Conservation (phyloP, 306 rosid species). For the Dalbergia cochinchinensis region DNA sequence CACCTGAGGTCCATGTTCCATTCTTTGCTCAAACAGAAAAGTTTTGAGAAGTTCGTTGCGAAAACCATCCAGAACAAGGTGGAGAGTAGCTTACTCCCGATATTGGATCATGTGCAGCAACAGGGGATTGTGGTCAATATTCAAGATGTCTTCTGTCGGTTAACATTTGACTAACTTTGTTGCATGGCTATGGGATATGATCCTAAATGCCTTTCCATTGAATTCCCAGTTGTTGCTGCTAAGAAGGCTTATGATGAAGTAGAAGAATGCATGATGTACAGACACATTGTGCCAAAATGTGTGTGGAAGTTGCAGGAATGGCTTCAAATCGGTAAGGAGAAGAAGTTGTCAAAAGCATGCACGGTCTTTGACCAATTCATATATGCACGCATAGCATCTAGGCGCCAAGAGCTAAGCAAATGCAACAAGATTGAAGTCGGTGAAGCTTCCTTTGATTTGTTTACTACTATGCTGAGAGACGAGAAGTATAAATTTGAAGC, state of each 20-base stretch:
- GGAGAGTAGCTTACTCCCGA: slow-evolving; percentile 25
- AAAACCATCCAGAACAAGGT: slow-evolving; percentile 42
- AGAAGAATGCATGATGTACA: slow-evolving; percentile 41
- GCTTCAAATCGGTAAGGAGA: slow-evolving; percentile 57
- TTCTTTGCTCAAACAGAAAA: not conserved
- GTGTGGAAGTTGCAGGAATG: slow-evolving; percentile 59
- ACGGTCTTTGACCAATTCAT: slow-evolving; percentile 46
- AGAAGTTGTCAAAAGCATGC: slow-evolving; percentile 42
- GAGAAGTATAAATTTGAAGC: not conserved
- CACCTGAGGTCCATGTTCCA: slow-evolving; percentile 39
- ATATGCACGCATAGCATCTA: slow-evolving; percentile 44
- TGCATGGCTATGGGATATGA: slow-evolving; percentile 49
- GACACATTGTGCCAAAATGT: slow-evolving; percentile 38
- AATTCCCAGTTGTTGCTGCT: slow-evolving; percentile 44
- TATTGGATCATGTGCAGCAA: slow-evolving; percentile 28
- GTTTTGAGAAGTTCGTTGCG: slow-evolving; percentile 33
- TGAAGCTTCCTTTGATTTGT: not conserved
- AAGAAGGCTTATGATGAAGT: slow-evolving; percentile 57
- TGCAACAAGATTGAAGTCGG: not conserved
- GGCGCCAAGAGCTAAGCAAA: slow-evolving; percentile 27
- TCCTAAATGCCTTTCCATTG: slow-evolving; percentile 47
- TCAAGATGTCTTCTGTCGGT: slow-evolving; percentile 50
- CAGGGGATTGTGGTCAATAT: slow-evolving; percentile 42
- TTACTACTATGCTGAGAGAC: slow-evolving; percentile 44
- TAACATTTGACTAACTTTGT: slow-evolving; percentile 54